Base-by-base conservation (phyloP, 1,284 basidiomycete species). In the Ustilago bromivora region DNA sequence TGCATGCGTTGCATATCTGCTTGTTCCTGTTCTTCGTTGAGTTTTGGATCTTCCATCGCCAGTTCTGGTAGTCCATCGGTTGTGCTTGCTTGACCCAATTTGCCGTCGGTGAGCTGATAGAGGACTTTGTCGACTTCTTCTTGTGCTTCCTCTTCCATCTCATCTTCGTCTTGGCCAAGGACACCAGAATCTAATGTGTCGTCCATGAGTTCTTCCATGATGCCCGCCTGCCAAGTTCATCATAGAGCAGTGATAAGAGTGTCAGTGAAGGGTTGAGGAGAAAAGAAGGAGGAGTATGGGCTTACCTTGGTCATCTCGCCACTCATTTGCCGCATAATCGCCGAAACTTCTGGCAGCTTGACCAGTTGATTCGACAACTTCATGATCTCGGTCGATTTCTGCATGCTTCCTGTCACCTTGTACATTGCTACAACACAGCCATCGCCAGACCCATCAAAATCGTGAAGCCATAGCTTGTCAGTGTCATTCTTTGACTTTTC, bases 301-400 rank as follows among this genome's bases (percentile, higher is more conserved):
- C 69, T 35, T 58, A 75, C 78, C 90, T 98, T 98, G 78, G 94
- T 98, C 95, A 99, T 98, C 87, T 99, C 96, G 91, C 95, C 94
- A 82, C 92, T 94, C 95, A 99, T 96, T 84, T 98, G 93, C 35
- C 95, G 91, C 97, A 99, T 99, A 0, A 91, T 90, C 76, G 92
- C 92, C 85, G 92, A 93, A 61, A 99, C 91, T 86, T 99, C 94
- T 17, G 97, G 97, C 40, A 99, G 89, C 85, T 92, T 95, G 82
- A 99, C 89, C 53, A 99, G 90, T 55, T 92, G 89, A 87, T 98
- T 99, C 4, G 96, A 96, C 38, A 96, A 89, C 88, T 94, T 99
- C 96, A 99, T 99, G 76, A 99, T 98, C 87, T 99, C 96, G 1
- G 96, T 96, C 11, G 94, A 96, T 87, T 96, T 98, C 88, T 98